Percentiles rank a stretch among this genome's conserved stretches.
Conservation (phyloP, 2,329 filamentous ascomycete species). For the Lasiodiplodia hormozganensis region DNA sequence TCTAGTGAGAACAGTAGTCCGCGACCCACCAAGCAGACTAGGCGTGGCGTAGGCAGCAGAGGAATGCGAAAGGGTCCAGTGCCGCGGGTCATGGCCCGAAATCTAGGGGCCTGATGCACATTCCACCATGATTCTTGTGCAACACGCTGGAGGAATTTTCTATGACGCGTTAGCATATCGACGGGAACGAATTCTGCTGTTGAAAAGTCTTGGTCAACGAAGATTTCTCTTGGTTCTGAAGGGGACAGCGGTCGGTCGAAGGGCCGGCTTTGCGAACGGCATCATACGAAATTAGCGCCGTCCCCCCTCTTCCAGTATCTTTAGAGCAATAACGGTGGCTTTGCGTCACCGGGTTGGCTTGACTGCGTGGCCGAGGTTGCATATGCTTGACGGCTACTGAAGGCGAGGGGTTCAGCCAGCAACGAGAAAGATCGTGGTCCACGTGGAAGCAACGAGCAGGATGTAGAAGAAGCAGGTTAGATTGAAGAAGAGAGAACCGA, state of each 20-base stretch:
- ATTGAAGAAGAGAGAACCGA: slow-evolving; percentile 10
- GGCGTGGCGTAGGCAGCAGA: slow-evolving; percentile 4
- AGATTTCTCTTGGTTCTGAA: neutral
- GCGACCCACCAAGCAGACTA: slow-evolving; percentile 1
- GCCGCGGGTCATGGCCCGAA: slow-evolving; percentile 5
- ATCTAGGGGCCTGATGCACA: neutral
- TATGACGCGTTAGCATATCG: slow-evolving; percentile 16
- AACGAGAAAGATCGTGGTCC: neutral
- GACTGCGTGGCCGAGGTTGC: neutral
- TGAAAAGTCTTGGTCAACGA: neutral
- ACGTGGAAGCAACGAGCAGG: neutral
- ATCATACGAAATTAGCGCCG: neutral
- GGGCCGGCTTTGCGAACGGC: neutral
- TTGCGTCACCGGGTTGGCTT: neutral
- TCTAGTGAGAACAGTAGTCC: neutral
- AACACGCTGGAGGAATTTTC: neutral
- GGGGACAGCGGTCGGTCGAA: neutral
- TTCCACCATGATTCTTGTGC: neutral
- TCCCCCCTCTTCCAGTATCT: neutral
- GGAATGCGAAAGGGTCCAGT: slow-evolving; percentile 21
- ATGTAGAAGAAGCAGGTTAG: neutral
- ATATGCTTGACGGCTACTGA: neutral
- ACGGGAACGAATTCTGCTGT: neutral
- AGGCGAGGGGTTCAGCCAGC: neutral
- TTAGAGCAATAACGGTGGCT: neutral